These are phyloP conservation scores for Botrytis galanthina DNA, from an alignment of 2,329 filamentous ascomycete genomes.

Conservation along the genomic window DNA sequence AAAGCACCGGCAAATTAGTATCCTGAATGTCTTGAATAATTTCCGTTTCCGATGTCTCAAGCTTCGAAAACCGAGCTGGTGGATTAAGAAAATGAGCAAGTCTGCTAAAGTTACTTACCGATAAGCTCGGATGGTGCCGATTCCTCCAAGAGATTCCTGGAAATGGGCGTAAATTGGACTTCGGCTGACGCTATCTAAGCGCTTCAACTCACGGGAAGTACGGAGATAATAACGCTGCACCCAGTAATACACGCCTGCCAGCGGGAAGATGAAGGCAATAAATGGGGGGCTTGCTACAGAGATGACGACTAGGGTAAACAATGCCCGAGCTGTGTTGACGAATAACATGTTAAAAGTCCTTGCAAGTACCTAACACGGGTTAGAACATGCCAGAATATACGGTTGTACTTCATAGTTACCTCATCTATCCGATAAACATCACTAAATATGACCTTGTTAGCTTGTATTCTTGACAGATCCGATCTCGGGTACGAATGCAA, in stretches of 20 bases:
- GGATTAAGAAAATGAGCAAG: not conserved
- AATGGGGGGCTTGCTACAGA: slow-evolving; percentile 79
- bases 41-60: not conserved
- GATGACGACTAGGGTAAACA: slow-evolving; percentile 86
- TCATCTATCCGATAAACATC: slow-evolving; percentile 51
- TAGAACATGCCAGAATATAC: slow-evolving; percentile 44
- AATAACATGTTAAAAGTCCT: slow-evolving; percentile 98
- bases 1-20: slow-evolving; percentile 11
- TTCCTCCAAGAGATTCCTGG: slow-evolving; percentile 91
- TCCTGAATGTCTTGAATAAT: slow-evolving; percentile 2
- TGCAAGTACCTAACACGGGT: slow-evolving; percentile 88
- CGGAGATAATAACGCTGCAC: slow-evolving; percentile 97
- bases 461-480: slow-evolving; percentile 1
- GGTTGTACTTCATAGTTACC: slow-evolving; percentile 25
- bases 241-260: slow-evolving; percentile 78
- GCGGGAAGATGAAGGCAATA: slow-evolving; percentile 73
- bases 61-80: not conserved
- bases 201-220: slow-evolving; percentile 93
- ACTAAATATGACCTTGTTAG: slow-evolving; percentile 35
- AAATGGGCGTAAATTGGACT: slow-evolving; percentile 98
- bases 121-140: slow-evolving; percentile 94
- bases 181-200: slow-evolving; percentile 89
- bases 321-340: slow-evolving; percentile 68
- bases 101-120: slow-evolving; percentile 40
- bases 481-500: slow-evolving; percentile 8